Base-by-base conservation (phyloP, 108 stramenopile species). In the Craspedostauros australis region DNA sequence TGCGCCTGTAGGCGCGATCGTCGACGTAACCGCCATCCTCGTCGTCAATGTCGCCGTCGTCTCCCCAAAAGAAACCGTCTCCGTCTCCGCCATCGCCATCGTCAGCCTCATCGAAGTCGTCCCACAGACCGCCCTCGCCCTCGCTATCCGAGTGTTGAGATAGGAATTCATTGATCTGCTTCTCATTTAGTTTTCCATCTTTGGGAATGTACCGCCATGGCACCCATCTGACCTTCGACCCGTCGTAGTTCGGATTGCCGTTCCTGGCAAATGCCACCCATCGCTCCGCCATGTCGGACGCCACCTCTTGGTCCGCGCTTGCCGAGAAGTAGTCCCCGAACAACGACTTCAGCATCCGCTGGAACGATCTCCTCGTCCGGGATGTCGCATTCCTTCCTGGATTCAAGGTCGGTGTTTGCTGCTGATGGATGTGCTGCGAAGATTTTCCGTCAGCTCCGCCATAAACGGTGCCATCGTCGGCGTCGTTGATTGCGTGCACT, bases 271-370 rank as follows among this genome's bases (percentile, higher is more conserved):
- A 84, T 0, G 72, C 45, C 18, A 76, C 65, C 82, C 82, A 83
- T 0, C 82, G 59, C 19, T 76, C 72, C 16, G 70, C 55, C 75
- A 83, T 72, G 34, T 83, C 82, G 19, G 45, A 47, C 5, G 82
- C 74, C 12, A 75, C 70, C 42, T 83, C 82, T 38, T 83, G 77
- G 46, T 83, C 82, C 8, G 82, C 68, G 47, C 79, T 72, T 55
- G 68, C 73, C 20, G 60, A 54, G 40, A 83, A 83, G 57, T 77
- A 76, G 33, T 83, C 82, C 7, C 71, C 77, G 58, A 82, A 82
- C 36, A 82, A 73, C 34, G 75, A 70, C 7, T 60, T 62, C 9
- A 82, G 46, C 0, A 82, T 55, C 0, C 61, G 60, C 44, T 78
- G 70, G 58, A 82, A 80, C 0, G n/a, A n/a, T n/a, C n/a, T n/a